A percentile compares a stretch with the other conserved stretches of the same genome.
Evolutionary conservation across 495 filamentous ascomycete genomes (phyloP).

Genomic region (Penicillium pulvis): DNA sequence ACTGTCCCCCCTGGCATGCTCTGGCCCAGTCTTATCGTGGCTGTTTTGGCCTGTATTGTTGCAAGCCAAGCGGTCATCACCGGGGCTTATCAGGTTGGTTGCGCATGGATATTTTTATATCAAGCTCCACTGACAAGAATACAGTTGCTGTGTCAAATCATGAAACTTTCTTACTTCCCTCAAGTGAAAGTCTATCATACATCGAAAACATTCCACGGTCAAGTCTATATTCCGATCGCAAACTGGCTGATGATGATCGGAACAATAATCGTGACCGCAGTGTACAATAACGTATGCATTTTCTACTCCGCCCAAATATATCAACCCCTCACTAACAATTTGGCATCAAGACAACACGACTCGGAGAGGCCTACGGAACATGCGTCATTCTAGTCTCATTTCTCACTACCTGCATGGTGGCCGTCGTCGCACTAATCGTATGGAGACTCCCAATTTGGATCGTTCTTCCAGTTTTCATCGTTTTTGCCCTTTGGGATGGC

Average conservation of each 20-base stretch:
- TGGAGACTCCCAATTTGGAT: conserved; percentile 60
- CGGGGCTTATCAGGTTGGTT: conserved; percentile 55
- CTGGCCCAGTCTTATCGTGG: conserved; percentile 64
- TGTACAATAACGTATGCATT: conserved; percentile 62
- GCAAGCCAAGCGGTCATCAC: conserved; percentile 79
- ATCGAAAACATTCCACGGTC: conserved; percentile 64
- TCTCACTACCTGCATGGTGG: conserved; percentile 69
- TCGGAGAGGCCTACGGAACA: conserved; percentile 55
- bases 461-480: conserved; percentile 60
- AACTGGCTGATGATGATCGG: conserved; percentile 76
- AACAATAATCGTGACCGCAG: conserved; percentile 66
- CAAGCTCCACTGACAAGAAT: background rate
- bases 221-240: conserved; percentile 68
- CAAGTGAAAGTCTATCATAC: conserved; percentile 69
- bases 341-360: conserved; percentile 39
- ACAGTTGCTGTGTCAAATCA: conserved; percentile 68
- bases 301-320: background rate
- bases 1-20: conserved; percentile 65
- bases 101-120: background rate
- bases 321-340: background rate
- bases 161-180: conserved; percentile 72
- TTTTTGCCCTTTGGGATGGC: conserved; percentile 63
- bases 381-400: conserved; percentile 76
- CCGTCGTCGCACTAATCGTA: conserved; percentile 65
- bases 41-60: conserved; percentile 68